A percentile compares a stretch with the other conserved stretches of the same genome.
phyloP scores from a whole-genome alignment of 2,329 filamentous ascomycete genomes.

The Zymoseptoria pseudotritici region DNA sequence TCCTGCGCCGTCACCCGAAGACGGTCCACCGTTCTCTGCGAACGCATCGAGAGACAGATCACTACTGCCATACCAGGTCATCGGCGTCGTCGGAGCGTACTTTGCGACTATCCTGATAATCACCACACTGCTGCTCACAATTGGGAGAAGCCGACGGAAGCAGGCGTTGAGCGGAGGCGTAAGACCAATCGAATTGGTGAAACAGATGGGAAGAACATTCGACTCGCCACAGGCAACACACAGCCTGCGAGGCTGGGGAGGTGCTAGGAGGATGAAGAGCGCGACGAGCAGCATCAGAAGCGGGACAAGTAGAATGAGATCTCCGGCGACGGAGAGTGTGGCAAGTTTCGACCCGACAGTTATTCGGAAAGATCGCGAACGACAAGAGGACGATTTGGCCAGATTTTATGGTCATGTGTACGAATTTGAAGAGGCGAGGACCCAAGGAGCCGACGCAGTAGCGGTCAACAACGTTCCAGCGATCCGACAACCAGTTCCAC shows the following conservation, averaged over 20 bases:
- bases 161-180: slow-evolving; percentile 44
- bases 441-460: slow-evolving; percentile 2
- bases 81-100: slow-evolving; percentile 78
- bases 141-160: slow-evolving; percentile 38
- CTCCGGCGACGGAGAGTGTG: slow-evolving; percentile 49
- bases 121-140: slow-evolving; percentile 49
- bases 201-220: slow-evolving; percentile 28
- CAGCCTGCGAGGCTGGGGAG: slow-evolving; percentile 23
- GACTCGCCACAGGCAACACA: slow-evolving; percentile 1
- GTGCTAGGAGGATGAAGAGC: slow-evolving; percentile 20
- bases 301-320: slow-evolving; percentile 38
- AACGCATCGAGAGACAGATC: slow-evolving; percentile 53
- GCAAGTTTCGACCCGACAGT: slow-evolving; percentile 66
- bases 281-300: slow-evolving; percentile 21
- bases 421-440: slow-evolving; percentile 61
- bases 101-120: slow-evolving; percentile 67
- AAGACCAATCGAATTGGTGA: slow-evolving; percentile 53
- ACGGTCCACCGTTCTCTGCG: slow-evolving; percentile 53
- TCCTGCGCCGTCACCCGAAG: slow-evolving; percentile 52
- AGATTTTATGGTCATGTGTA: slow-evolving; percentile 86
- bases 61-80: slow-evolving; percentile 72
- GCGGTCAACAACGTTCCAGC: neutral
- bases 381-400: slow-evolving; percentile 77
- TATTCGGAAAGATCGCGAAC: slow-evolving; percentile 64
- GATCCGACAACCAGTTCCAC: neutral